phyloP scores from a whole-genome alignment of 2,329 filamentous ascomycete species.

The Clonostachys solani region DNA sequence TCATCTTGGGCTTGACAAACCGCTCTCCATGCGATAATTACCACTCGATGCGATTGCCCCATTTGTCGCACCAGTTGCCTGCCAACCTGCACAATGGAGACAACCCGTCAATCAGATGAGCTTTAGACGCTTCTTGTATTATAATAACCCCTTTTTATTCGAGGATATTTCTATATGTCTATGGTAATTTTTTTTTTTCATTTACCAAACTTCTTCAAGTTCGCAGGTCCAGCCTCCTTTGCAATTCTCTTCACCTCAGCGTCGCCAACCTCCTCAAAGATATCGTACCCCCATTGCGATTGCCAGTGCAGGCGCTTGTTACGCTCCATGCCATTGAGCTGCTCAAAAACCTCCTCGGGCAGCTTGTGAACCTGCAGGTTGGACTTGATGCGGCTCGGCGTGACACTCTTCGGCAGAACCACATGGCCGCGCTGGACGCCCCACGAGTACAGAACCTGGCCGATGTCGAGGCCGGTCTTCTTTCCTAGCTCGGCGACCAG shows the following conservation, averaged over 20 bases:
- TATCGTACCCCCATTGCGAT: conserved; percentile 34
- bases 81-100: too few species aligned
- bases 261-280: conserved; percentile 35
- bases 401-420: conserved; percentile 65
- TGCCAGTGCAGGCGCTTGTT: conserved; percentile 38
- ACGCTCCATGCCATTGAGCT: conserved; percentile 30
- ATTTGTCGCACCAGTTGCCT: too few species aligned
- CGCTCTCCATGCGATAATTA: too few species aligned
- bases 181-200: neutral
- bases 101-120: too few species aligned
- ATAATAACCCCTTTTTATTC: too few species aligned
- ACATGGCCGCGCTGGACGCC: conserved; percentile 59
- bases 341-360: conserved; percentile 24
- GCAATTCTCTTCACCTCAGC: conserved; percentile 25
- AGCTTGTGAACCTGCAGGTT: conserved; percentile 44
- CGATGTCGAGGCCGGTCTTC: conserved; percentile 29
- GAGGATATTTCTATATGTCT: too few species aligned
- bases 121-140: too few species aligned
- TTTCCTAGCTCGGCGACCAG: conserved; percentile 41
- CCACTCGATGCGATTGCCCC: too few species aligned
- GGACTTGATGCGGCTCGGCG: conserved; percentile 58
- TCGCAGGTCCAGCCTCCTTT: conserved; percentile 23
- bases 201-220: conserved; percentile 23
- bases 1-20: too few species aligned
- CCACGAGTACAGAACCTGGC: conserved; percentile 47